Evolutionary conservation across 768 basidiomycete genomes (phyloP).

Genomic region (Lenzites betulinus): DNA sequence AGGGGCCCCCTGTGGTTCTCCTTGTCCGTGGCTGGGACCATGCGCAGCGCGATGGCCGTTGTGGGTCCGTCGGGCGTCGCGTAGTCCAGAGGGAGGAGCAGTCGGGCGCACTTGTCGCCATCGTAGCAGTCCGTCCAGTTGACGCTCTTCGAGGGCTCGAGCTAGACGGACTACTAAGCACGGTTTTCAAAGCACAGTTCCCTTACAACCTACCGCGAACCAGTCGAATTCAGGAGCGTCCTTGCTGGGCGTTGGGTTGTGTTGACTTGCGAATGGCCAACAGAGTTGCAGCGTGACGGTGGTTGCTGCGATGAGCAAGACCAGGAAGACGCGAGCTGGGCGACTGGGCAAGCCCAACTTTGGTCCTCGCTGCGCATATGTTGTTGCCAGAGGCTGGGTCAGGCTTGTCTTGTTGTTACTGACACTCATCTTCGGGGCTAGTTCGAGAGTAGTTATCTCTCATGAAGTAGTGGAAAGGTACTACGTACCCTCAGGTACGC

Average conservation of each 20-base stretch:
- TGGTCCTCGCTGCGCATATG: neutral
- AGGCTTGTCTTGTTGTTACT: neutral
- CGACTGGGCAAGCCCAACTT: neutral
- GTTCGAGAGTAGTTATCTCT: no score
- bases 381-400: neutral
- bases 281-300: neutral
- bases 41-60: slow-evolving; percentile 21
- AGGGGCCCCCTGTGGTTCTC: slow-evolving; percentile 19
- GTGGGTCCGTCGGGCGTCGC: slow-evolving; percentile 20
- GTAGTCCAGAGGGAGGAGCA: slow-evolving; percentile 24
- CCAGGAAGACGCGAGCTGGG: neutral
- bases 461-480: no score
- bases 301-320: neutral
- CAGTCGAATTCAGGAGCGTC: slow-evolving; percentile 6
- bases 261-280: neutral
- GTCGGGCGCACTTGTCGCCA: slow-evolving; percentile 18
- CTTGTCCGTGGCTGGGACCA: slow-evolving; percentile 18
- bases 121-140: slow-evolving; percentile 20
- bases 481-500: no score
- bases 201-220: neutral
- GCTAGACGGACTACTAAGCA: neutral
- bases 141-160: slow-evolving; percentile 4
- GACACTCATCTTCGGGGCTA: neutral
- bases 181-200: neutral
- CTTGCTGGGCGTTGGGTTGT: no score